phyloP scores from a whole-genome alignment of 2,329 filamentous ascomycete genomes.

The Phialophora chinensis region DNA sequence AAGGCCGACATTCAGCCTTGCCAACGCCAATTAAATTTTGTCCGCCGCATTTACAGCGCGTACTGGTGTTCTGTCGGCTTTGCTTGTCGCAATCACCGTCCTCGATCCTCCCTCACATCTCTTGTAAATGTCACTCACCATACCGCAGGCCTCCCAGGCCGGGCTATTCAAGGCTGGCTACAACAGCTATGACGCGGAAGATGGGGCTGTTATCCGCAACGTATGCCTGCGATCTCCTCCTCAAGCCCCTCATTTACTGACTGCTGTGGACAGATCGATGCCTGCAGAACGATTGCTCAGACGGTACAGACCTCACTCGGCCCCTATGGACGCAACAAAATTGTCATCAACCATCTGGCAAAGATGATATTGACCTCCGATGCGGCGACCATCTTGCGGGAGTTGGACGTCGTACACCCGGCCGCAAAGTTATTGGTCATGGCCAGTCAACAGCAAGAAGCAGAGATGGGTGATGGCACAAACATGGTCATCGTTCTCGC shows the following conservation, averaged over 20 bases:
- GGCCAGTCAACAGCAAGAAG: conserved; percentile 98
- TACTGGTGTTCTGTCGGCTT: not conserved
- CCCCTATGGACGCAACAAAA: conserved; percentile 98
- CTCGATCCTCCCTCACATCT: not conserved
- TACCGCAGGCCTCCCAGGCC: conserved; percentile 90
- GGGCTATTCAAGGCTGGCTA: conserved; percentile 96
- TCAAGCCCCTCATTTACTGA: conserved; percentile 14
- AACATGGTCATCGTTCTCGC: conserved; percentile 96
- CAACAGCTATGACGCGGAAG: conserved; percentile 98
- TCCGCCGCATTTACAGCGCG: not conserved
- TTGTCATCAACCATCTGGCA: conserved; percentile 99
- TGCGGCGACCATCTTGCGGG: conserved; percentile 93
- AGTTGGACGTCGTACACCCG: conserved; percentile 97
- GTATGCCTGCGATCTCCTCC: conserved; percentile 23
- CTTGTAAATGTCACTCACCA: conserved; percentile 83
- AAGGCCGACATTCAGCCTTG: conserved; percentile 10
- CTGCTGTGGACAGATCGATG: conserved; percentile 69
- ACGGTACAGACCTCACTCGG: conserved; percentile 97
- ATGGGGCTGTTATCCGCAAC: conserved; percentile 97
- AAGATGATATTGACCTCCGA: conserved; percentile 99
- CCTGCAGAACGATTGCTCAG: conserved; percentile 91
- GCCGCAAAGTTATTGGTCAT: conserved; percentile 97
- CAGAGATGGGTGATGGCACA: conserved; percentile 98
- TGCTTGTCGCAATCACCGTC: not conserved
- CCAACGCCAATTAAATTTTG: conserved; percentile 5